These are phyloP conservation scores for Gossypium davidsonii DNA, from an alignment of 441 rosid genomes.

Conservation along the genomic window DNA sequence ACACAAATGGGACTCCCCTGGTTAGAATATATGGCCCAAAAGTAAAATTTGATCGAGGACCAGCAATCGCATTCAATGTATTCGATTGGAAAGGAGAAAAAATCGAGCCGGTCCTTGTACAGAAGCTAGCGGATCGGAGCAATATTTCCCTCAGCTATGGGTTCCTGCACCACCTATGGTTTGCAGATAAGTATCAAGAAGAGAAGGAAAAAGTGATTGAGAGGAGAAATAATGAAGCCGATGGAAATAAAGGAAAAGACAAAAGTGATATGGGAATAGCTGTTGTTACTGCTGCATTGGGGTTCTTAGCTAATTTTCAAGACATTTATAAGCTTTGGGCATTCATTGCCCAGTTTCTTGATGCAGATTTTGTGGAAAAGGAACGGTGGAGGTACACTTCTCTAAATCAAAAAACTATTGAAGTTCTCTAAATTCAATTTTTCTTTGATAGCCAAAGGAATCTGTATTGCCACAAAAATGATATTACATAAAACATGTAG, in stretches of 20 bases:
- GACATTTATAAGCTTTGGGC: slow-evolving; percentile 76
- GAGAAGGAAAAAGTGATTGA: slow-evolving; percentile 52
- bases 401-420: slow-evolving; percentile 53
- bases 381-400: slow-evolving; percentile 71
- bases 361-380: slow-evolving; percentile 84
- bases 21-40: slow-evolving; percentile 80
- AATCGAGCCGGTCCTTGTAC: slow-evolving; percentile 68
- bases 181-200: slow-evolving; percentile 49
- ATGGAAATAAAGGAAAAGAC: slow-evolving; percentile 21
- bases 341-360: slow-evolving; percentile 76
- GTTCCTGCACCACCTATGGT: slow-evolving; percentile 58
- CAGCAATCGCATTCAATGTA: slow-evolving; percentile 79
- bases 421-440: slow-evolving; percentile 23
- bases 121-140: slow-evolving; percentile 79
- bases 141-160: slow-evolving; percentile 66
- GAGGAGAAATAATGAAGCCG: slow-evolving; percentile 29
- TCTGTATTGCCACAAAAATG: too few relatives aligned
- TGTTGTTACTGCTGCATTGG: slow-evolving; percentile 70
- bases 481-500: neutral
- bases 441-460: neutral
- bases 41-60: slow-evolving; percentile 73
- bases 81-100: slow-evolving; percentile 81
- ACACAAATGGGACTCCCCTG: slow-evolving; percentile 36
- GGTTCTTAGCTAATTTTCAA: slow-evolving; percentile 74
- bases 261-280: slow-evolving; percentile 40